phyloP scores from a whole-genome alignment of 2,329 filamentous ascomycete genomes.

The Cryphonectria parasitica region DNA sequence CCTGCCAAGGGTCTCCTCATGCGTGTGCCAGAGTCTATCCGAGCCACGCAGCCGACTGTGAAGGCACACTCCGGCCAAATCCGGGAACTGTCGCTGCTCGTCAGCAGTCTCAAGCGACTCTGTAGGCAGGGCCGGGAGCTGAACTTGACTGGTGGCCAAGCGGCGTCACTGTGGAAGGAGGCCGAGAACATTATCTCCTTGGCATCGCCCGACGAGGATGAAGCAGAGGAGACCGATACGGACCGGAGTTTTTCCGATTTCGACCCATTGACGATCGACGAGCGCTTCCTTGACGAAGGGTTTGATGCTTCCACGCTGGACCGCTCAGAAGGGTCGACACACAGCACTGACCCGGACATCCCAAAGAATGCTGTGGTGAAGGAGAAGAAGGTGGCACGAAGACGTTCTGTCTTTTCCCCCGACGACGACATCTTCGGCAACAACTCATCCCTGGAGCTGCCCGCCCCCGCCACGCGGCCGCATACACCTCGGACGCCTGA shows the following conservation, averaged over 20 bases:
- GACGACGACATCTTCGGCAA: slow-evolving; percentile 70
- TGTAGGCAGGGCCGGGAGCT: slow-evolving; percentile 71
- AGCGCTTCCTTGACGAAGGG: slow-evolving; percentile 50
- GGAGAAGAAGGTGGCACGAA: slow-evolving; percentile 55
- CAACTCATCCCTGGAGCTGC: slow-evolving; percentile 50
- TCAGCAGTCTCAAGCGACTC: slow-evolving; percentile 81
- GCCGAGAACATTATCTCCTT: slow-evolving; percentile 86
- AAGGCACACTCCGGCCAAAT: slow-evolving; percentile 84
- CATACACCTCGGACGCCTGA: slow-evolving; percentile 48
- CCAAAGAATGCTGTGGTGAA: slow-evolving; percentile 58
- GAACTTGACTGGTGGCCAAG: slow-evolving; percentile 63
- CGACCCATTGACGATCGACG: slow-evolving; percentile 47
- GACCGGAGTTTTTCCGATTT: slow-evolving; percentile 43
- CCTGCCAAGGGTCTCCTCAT: slow-evolving; percentile 52
- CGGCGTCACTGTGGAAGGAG: slow-evolving; percentile 72
- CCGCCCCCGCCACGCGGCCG: slow-evolving; percentile 41
- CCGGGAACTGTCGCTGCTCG: slow-evolving; percentile 76
- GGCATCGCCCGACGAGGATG: slow-evolving; percentile 70
- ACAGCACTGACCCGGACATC: slow-evolving; percentile 47
- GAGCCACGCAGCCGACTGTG: slow-evolving; percentile 80
- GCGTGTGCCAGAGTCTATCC: slow-evolving; percentile 79
- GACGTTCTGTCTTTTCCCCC: slow-evolving; percentile 66
- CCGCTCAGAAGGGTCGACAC: slow-evolving; percentile 47
- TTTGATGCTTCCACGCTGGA: slow-evolving; percentile 53
- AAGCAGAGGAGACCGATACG: slow-evolving; percentile 42